Conservation (phyloP, 2,329 filamentous ascomycete species). For the Fusarium chlamydosporum region DNA sequence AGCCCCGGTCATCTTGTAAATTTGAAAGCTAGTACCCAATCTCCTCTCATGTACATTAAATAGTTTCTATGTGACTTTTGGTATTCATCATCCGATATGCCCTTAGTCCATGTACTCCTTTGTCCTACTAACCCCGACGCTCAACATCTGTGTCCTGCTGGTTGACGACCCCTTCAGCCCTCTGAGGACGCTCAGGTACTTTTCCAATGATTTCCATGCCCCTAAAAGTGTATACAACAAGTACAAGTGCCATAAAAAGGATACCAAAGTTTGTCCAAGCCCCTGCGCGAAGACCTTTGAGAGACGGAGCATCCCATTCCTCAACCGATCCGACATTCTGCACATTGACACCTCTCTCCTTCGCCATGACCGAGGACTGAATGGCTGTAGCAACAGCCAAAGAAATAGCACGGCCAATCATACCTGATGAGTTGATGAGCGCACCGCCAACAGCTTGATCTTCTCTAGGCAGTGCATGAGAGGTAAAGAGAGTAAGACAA, state of each 20-base stretch:
- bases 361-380: slow-evolving; percentile 72
- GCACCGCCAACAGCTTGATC: slow-evolving; percentile 78
- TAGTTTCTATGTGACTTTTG: neutral
- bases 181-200: slow-evolving; percentile 40
- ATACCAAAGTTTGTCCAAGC: slow-evolving; percentile 68
- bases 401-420: slow-evolving; percentile 75
- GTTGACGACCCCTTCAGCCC: slow-evolving; percentile 46
- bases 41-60: neutral
- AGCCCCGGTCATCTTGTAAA: neutral
- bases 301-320: slow-evolving; percentile 62
- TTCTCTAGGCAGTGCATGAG: slow-evolving; percentile 70
- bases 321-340: slow-evolving; percentile 60
- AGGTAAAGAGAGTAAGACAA: slow-evolving; percentile 75
- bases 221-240: slow-evolving; percentile 65
- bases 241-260: slow-evolving; percentile 58
- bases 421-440: slow-evolving; percentile 75
- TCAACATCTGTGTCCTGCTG: slow-evolving; percentile 39
- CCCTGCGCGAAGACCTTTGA: slow-evolving; percentile 64
- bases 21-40: too few species aligned
- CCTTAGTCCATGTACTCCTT: neutral
- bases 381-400: slow-evolving; percentile 75
- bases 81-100: neutral
- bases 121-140: slow-evolving; percentile 15
- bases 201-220: slow-evolving; percentile 68
- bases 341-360: slow-evolving; percentile 60